Evolutionary conservation across 1,284 basidiomycete genomes (phyloP).

Genomic region (Fistulinella cinereoalba): DNA sequence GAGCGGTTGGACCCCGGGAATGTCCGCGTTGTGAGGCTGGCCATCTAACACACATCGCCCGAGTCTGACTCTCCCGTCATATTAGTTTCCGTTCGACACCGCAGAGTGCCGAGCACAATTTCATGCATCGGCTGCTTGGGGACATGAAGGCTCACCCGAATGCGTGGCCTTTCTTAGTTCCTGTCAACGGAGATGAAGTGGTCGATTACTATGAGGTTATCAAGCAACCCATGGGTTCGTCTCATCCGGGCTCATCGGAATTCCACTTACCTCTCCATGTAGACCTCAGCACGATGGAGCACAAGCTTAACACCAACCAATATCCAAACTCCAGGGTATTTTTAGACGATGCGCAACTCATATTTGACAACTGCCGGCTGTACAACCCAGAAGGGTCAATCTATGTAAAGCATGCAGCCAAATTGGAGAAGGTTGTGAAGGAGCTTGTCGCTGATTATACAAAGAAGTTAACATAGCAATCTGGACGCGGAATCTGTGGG

Average conservation of each 20-base stretch:
- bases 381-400: conserved; percentile 89
- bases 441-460: conserved; percentile 44
- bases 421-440: conserved; percentile 71
- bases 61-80: no score
- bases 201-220: conserved; percentile 91
- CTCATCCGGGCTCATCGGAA: not conserved
- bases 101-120: conserved; percentile 56
- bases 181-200: conserved; percentile 84
- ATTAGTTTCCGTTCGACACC: conserved; percentile 43
- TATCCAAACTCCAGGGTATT: conserved; percentile 81
- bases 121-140: conserved; percentile 82
- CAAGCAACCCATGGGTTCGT: conserved; percentile 89
- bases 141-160: conserved; percentile 81
- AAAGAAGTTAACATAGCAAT: conserved; percentile 19
- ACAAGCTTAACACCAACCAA: conserved; percentile 82
- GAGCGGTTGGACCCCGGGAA: conserved; percentile 90
- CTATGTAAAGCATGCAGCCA: conserved; percentile 85
- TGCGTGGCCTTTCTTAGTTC: conserved; percentile 85
- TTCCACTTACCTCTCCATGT: not conserved
- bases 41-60: no score
- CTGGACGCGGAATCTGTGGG: no score
- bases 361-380: conserved; percentile 88
- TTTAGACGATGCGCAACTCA: conserved; percentile 75
- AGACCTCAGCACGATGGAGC: conserved; percentile 90
- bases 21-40: conserved; percentile 68